phyloP scores from a whole-genome alignment of 129 eudicot species.

The Flaveria sonorensis region DNA sequence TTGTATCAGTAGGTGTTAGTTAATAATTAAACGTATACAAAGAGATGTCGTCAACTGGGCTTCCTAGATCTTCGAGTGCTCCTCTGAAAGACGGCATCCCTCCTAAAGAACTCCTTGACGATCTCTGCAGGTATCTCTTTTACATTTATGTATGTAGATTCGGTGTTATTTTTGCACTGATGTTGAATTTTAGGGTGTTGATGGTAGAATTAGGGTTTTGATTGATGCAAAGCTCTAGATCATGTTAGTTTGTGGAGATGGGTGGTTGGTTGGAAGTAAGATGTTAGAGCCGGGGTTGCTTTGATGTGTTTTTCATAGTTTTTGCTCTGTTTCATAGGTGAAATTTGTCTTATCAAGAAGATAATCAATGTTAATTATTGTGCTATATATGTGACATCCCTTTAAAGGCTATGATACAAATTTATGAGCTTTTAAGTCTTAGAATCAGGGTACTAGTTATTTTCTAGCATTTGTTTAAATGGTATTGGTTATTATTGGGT shows the following conservation, averaged over 20 bases:
- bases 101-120: constrained; percentile 98
- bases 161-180: neutral
- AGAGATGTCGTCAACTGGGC: constrained; percentile 51
- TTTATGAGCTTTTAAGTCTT: no score
- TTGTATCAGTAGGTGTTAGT: constrained; percentile 14
- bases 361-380: neutral
- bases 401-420: no score
- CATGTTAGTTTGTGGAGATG: constrained; percentile 1
- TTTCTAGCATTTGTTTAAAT: no score
- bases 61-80: constrained; percentile 82
- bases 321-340: neutral
- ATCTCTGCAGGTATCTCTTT: constrained; percentile 88
- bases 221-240: neutral
- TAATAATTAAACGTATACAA: neutral
- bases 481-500: no score
- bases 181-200: neutral
- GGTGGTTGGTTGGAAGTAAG: neutral
- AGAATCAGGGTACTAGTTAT: no score
- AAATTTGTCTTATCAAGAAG: neutral
- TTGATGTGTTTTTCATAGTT: neutral
- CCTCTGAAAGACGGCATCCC: constrained; percentile 78
- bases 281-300: neutral
- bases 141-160: neutral
- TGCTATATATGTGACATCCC: constrained; percentile 1
- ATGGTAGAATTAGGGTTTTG: constrained; percentile 25